phyloP scores from a whole-genome alignment of 257 asterid genomes.

The Lycium ferocissimum region DNA sequence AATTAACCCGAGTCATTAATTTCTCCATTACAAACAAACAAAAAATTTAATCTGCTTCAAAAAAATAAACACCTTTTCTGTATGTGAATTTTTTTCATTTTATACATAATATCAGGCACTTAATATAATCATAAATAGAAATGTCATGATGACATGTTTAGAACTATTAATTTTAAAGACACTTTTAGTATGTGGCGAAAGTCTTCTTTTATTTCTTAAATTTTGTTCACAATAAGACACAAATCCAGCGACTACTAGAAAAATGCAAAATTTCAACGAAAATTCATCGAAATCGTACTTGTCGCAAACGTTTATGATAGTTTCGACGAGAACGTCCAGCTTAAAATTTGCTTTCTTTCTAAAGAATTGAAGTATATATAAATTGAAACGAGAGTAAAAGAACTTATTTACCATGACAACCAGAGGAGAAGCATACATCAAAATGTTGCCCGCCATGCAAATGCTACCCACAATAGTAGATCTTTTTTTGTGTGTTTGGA shows the following conservation, averaged over 20 bases:
- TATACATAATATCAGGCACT: no score
- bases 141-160: no score
- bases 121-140: no score
- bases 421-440: slow-evolving; percentile 87
- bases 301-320: no score
- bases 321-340: no score
- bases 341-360: no score
- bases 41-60: no score
- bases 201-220: neutral
- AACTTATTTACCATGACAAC: slow-evolving; percentile 63
- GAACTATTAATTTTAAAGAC: neutral
- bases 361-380: no score
- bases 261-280: neutral
- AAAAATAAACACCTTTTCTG: no score
- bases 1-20: neutral
- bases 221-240: neutral
- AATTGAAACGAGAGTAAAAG: neutral
- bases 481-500: slow-evolving; percentile 54
- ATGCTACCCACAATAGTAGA: slow-evolving; percentile 66
- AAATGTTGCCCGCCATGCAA: slow-evolving; percentile 65
- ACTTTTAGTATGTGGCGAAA: neutral
- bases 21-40: no score
- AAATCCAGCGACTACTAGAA: neutral
- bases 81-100: neutral
- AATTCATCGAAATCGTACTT: neutral